Conservation (phyloP, 495 filamentous ascomycete genomes). For the Rostrohypoxylon terebratum region DNA sequence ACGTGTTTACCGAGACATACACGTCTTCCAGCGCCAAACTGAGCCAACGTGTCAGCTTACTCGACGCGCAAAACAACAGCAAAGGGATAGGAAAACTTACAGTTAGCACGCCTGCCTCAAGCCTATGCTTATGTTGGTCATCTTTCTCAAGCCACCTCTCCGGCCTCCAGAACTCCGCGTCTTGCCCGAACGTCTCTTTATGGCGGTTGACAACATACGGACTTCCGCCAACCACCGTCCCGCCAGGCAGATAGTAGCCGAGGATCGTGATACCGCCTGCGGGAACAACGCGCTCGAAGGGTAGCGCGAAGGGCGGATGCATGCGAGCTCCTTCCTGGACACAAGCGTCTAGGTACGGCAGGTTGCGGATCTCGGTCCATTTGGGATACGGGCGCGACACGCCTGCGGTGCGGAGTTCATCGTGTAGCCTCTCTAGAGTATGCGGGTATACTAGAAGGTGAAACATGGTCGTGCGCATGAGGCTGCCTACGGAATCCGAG, state of each 20-base stretch:
- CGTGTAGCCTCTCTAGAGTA: slow-evolving; percentile 54
- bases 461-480: slow-evolving; percentile 63
- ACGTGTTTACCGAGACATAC: slow-evolving; percentile 6
- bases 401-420: slow-evolving; percentile 52
- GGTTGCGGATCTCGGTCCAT: slow-evolving; percentile 23
- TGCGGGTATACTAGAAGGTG: slow-evolving; percentile 58
- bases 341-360: slow-evolving; percentile 67
- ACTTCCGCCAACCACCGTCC: slow-evolving; percentile 1
- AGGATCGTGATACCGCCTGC: not conserved
- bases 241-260: slow-evolving; percentile 1
- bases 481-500: slow-evolving; percentile 67
- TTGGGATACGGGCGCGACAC: slow-evolving; percentile 10
- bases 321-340: slow-evolving; percentile 61
- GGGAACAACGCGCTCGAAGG: slow-evolving; percentile 17
- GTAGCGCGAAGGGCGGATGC: slow-evolving; percentile 4
- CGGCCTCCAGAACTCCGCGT: slow-evolving; percentile 11
- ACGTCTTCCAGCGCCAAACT: slow-evolving; percentile 5
- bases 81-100: not conserved
- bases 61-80: not conserved
- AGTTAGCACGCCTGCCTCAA: slow-evolving; percentile 1
- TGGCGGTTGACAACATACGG: slow-evolving; percentile 6
- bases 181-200: not conserved
- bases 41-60: not conserved
- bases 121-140: not conserved
- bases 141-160: slow-evolving; percentile 8